A percentile compares a stretch with the other conserved stretches of the same genome.
Evolutionary conservation across 2,329 filamentous ascomycete genomes (phyloP).

Genomic region (Cryphonectria naterciae): DNA sequence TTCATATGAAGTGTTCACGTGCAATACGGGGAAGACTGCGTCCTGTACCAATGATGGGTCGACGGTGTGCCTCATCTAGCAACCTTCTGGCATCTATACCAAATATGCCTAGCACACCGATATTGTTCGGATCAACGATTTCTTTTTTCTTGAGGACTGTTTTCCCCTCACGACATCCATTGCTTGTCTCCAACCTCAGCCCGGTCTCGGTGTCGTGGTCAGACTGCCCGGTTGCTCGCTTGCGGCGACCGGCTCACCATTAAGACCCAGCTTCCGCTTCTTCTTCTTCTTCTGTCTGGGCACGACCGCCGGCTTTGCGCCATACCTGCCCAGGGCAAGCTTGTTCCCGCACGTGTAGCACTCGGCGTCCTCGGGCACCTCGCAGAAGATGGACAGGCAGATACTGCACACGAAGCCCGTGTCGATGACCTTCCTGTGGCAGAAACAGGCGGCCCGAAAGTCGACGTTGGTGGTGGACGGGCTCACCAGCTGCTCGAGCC

Average conservation of each 20-base stretch:
- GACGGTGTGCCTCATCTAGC: not conserved
- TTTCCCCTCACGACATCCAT: not conserved
- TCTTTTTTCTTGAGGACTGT: not conserved
- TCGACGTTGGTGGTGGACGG: conserved; percentile 88
- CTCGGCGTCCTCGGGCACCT: conserved; percentile 61
- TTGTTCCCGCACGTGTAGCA: conserved; percentile 85
- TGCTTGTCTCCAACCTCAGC: conserved; percentile 7
- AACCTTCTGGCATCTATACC: not conserved
- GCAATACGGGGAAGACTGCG: not conserved
- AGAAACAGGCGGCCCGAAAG: conserved; percentile 98
- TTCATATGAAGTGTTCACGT: not conserved
- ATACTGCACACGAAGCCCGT: conserved; percentile 95
- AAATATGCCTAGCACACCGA: not conserved
- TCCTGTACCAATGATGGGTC: not conserved
- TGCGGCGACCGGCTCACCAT: conserved; percentile 48
- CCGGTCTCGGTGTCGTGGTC: conserved; percentile 61
- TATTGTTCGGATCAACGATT: not conserved
- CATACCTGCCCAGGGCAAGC: conserved; percentile 76
- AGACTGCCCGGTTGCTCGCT: conserved; percentile 61
- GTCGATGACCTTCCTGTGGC: conserved; percentile 87
- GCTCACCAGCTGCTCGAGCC: conserved; percentile 64
- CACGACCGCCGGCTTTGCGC: conserved; percentile 75
- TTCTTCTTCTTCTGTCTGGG: conserved; percentile 76
- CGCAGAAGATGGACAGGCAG: conserved; percentile 92
- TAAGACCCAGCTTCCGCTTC: conserved; percentile 60